Evolutionary conservation across 2,329 filamentous ascomycete species (phyloP).

Genomic region (Raffaelea arxii): DNA sequence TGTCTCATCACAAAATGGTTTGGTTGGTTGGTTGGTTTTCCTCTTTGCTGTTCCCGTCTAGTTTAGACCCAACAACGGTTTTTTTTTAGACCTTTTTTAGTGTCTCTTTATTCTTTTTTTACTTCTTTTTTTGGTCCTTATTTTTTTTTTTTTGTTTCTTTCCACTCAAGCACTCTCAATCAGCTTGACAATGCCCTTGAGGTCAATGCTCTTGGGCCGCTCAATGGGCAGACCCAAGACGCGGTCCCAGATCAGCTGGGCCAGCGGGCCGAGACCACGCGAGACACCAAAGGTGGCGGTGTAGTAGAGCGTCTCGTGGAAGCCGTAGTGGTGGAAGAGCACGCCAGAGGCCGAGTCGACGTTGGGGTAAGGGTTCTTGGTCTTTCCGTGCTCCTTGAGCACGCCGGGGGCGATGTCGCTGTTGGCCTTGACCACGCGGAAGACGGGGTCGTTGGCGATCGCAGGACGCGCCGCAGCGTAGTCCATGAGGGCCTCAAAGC

Average conservation of each 20-base stretch:
- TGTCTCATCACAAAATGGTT: no score
- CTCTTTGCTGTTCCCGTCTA: no score
- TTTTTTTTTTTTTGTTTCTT: no score
- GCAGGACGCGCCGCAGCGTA: conserved; percentile 79
- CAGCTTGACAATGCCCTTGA: conserved; percentile 71
- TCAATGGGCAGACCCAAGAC: conserved; percentile 92
- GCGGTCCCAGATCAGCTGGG: conserved; percentile 93
- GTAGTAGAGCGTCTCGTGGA: conserved; percentile 96
- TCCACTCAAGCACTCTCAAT: conserved; percentile 36
- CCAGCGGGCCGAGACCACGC: conserved; percentile 72
- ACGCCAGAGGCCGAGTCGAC: conserved; percentile 91
- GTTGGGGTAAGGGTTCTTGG: conserved; percentile 95
- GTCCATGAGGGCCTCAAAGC: conserved; percentile 94
- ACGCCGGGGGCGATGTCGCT: conserved; percentile 84
- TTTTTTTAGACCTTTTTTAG: no score
- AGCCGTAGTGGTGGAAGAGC: conserved; percentile 95
- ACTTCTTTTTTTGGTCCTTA: no score
- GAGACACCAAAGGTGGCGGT: conserved; percentile 62
- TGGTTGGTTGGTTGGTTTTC: no score
- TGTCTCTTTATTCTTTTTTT: no score
- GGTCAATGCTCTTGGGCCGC: conserved; percentile 93
- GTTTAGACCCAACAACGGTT: no score
- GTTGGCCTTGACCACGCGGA: conserved; percentile 90
- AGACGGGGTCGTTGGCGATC: conserved; percentile 80
- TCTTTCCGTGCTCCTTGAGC: conserved; percentile 92